Evolutionary conservation across 192 early-diverging fungal genomes (phyloP), one percentile per base, ranked within the genome.

Genomic region (Dissophora ornata): DNA sequence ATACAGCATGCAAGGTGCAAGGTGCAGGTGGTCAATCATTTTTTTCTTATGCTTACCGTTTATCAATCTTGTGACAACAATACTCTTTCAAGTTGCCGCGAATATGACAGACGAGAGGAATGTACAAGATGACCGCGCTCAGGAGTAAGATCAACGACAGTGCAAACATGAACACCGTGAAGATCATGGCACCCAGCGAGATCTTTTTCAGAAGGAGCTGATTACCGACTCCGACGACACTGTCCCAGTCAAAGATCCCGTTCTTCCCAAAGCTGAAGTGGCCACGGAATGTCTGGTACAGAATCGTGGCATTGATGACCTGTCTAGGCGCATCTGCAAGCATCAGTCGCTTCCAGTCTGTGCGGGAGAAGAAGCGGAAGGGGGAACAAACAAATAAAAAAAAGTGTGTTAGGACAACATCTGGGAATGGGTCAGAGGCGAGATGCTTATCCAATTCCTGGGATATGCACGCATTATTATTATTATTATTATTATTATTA

Each of bases 61-160:
- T 96, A 74, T 96, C 94, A 46, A 96, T 88, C 67, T 93, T 93
- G 80, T 94, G 92, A 50, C 90, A 93, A 62, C 90, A 92, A 68
- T 90, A 96, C 67, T 96, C 94, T 66, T 96, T 96, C 38, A 96
- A 67, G 63, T 95, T 96, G n/a, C 94, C 94, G 25, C 87, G 87
- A 50, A 96, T 93, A 29, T 86, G 85, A 67, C 85, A 87, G 48
- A 93, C 62, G 34, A 96, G 80, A 7, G 94, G 94, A 32, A 96
- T 81, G 77, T 96, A 96, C 13, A 93, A 33, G 29, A 91, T 53
- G 34, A 83, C 79, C 3, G 93, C 92, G 7, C 75, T 52, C 2
- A 92, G 33, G 33, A 93, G 80, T 12, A 68, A 58, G 0, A 91
- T 19, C 38, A 88, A 60, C 22, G 82, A 83, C 21, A 92, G 36